Conservation (phyloP, 1,284 basidiomycete genomes). For the Lentinus polychrous region DNA sequence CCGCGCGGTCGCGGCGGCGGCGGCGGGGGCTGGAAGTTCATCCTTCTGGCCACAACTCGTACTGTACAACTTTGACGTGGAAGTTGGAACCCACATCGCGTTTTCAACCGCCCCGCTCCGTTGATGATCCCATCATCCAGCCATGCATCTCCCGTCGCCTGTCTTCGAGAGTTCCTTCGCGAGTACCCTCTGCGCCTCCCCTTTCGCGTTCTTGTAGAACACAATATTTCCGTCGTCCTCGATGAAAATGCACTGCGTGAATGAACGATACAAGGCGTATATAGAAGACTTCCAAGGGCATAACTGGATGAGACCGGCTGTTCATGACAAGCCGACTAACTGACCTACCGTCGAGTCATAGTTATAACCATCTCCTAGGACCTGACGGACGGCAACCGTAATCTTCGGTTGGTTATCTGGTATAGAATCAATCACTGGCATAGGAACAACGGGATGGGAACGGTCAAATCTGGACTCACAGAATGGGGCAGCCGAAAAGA, state of each 20-base stretch:
- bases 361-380: slow-evolving; percentile 29
- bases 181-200: slow-evolving; percentile 1
- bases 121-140: too few species aligned
- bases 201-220: slow-evolving; percentile 54
- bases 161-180: slow-evolving; percentile 3
- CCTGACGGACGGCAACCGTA: slow-evolving; percentile 21
- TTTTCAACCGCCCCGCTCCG: too few species aligned
- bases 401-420: slow-evolving; percentile 27
- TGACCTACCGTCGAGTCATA: slow-evolving; percentile 37
- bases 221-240: slow-evolving; percentile 58
- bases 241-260: slow-evolving; percentile 46
- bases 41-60: too few species aligned
- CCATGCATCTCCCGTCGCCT: not conserved
- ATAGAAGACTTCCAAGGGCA: slow-evolving; percentile 31
- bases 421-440: not conserved
- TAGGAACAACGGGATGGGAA: not conserved
- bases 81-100: too few species aligned
- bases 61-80: too few species aligned
- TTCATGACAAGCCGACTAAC: not conserved
- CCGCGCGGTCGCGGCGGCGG: too few species aligned
- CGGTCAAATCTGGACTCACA: slow-evolving; percentile 18
- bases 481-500: slow-evolving; percentile 31
- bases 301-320: too few species aligned
- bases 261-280: slow-evolving; percentile 37
- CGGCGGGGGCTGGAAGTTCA: too few species aligned